phyloP scores from a whole-genome alignment of 306 rosid genomes.

The Acacia crassicarpa region DNA sequence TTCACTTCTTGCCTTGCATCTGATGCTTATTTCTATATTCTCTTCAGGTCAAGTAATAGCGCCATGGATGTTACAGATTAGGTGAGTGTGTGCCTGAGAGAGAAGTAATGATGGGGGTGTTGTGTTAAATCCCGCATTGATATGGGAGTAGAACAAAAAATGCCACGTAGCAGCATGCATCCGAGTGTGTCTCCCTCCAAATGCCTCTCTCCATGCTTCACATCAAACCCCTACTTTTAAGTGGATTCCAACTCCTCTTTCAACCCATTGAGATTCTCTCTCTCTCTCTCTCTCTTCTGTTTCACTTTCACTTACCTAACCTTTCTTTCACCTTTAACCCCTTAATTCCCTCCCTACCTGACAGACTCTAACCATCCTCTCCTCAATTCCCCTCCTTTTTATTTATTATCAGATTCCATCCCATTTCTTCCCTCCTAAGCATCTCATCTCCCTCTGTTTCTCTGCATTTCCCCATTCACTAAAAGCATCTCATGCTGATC shows the following conservation, averaged over 20 bases:
- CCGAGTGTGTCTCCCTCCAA: constrained; percentile 57
- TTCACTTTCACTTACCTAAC: constrained; percentile 66
- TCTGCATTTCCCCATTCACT: constrained; percentile 25
- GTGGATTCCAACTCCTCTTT: constrained; percentile 99
- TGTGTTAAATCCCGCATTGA: too few species aligned
- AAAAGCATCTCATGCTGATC: constrained; percentile 33
- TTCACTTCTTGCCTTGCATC: not conserved
- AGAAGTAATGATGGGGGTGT: too few species aligned
- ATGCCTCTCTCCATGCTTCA: constrained; percentile 41
- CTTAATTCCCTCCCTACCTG: not conserved
- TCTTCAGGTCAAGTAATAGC: too few species aligned
- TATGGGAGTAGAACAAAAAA: too few species aligned
- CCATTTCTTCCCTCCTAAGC: constrained; percentile 41
- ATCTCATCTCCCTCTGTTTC: constrained; percentile 39
- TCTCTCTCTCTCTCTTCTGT: constrained; percentile 18
- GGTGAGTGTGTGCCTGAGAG: too few species aligned
- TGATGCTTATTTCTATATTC: not conserved
- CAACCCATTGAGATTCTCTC: constrained; percentile 73
- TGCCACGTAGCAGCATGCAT: constrained; percentile 38
- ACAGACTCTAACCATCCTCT: constrained; percentile 20
- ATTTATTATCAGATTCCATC: constrained; percentile 28
- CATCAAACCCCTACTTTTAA: constrained; percentile 58
- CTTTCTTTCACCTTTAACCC: constrained; percentile 32
- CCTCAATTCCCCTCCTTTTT: not conserved
- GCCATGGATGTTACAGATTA: too few species aligned